These are phyloP conservation scores for Acanthamoeba triangularis DNA, from an alignment of 208 protist genomes.

Conservation along the genomic window DNA sequence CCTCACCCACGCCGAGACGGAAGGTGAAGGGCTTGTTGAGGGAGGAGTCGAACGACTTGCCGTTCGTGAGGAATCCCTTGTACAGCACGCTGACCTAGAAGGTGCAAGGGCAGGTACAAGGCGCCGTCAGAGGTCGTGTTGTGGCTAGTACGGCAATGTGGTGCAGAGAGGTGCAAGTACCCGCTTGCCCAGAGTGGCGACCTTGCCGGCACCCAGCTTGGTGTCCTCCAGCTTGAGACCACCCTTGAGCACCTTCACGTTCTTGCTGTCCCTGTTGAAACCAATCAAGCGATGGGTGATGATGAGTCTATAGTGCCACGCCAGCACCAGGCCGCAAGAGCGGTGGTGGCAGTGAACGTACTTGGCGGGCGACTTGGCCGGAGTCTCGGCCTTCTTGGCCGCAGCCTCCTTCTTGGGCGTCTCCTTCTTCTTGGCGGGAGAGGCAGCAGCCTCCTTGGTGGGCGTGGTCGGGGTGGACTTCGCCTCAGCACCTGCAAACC, in stretches of 20 bases:
- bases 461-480: neutral
- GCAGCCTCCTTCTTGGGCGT: neutral
- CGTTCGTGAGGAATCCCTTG: slow-evolving; percentile 69
- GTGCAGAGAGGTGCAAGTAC: neutral
- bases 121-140: neutral
- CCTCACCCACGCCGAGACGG: slow-evolving; percentile 53
- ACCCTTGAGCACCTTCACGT: neutral
- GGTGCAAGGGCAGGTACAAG: neutral
- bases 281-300: neutral
- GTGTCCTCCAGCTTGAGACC: slow-evolving; percentile 59
- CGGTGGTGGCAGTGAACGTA: neutral
- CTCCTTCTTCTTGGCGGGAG: slow-evolving; percentile 14
- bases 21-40: slow-evolving; percentile 70
- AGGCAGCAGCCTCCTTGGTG: neutral
- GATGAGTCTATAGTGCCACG: neutral
- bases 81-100: slow-evolving; percentile 53
- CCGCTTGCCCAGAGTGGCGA: slow-evolving; percentile 1
- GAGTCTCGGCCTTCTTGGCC: neutral
- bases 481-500: neutral
- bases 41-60: slow-evolving; percentile 68
- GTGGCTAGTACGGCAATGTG: too few species aligned
- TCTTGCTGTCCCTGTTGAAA: neutral
- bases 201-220: slow-evolving; percentile 40
- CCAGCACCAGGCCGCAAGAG: neutral
- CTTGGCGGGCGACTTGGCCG: neutral